Base-by-base conservation (phyloP, 179 eudicot species). In the Amaranthus tricolor region DNA sequence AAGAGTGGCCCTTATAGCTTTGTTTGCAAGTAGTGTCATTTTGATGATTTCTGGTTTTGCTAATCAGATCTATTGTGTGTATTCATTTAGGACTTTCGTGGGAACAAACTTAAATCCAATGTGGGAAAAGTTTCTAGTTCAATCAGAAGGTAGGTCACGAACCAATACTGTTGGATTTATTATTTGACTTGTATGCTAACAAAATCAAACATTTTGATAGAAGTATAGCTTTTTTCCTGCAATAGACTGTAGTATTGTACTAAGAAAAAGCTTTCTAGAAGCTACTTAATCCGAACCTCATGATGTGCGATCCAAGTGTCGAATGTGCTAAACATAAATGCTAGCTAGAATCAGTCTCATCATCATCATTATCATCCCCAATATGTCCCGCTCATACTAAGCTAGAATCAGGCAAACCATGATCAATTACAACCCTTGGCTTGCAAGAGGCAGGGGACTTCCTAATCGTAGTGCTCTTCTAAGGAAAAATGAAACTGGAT, bases 21-120 rank as follows among this genome's bases (percentile, higher is more conserved):
- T 74, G 21, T 44, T 21, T 60, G 31, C 74, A 31, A 55, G 51
- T 68, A 58, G 31, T 53, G 13, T 57, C 56, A 10, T 21, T 51
- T 43, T 62, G 70, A 24, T 31, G 47, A 58, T 58, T 52, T 54
- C 31, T 47, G 54, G 61, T 71, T 69, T 68, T 43, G 19, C 75
- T 77, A 58, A 82, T 65, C 11, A 71, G 67, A 62, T 73, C 50
- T 48, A 10, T 54, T 49, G 20, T n/a, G 75, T 77, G 55, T 47
- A 57, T 72, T 74, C 52, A 56, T 62, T 76, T 88, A 94, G 98
- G 94, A 90, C 92, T 75, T 94, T 94, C 80, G 62, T 88, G 76
- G 97, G 94, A 50, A 90, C 97, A 80, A 94, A 92, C 77, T 76
- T 94, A 78, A 94, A 82, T 86, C 91, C 96, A 40, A 75, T 72